phyloP scores from a whole-genome alignment of 306 rosid species.

The Canavalia ensiformis region DNA sequence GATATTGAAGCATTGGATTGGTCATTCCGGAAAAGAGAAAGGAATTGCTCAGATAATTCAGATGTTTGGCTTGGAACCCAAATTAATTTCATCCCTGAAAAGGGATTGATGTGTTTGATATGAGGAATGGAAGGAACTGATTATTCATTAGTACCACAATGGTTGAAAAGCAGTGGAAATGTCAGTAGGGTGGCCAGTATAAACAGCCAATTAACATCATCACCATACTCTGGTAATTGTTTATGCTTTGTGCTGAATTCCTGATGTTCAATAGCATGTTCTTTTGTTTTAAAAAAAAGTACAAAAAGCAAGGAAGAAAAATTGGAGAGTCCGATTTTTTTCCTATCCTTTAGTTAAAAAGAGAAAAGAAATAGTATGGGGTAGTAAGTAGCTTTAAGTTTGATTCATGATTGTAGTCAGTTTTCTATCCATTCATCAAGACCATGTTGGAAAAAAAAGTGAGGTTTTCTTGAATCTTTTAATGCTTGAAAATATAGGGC shows the following conservation, averaged over 20 bases:
- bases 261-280: slow-evolving; percentile 8
- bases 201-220: slow-evolving; percentile 42
- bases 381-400: background rate
- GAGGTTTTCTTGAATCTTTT: background rate
- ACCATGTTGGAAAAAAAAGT: background rate
- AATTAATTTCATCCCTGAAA: slow-evolving; percentile 2
- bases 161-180: slow-evolving; percentile 55
- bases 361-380: background rate
- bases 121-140: slow-evolving; percentile 49
- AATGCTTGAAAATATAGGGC: background rate
- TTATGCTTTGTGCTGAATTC: background rate
- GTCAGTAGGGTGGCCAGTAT: slow-evolving; percentile 13
- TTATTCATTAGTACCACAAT: slow-evolving; percentile 48
- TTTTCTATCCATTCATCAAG: background rate
- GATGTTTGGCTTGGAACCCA: slow-evolving; percentile 5
- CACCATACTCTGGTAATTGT: slow-evolving; percentile 38
- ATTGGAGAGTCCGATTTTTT: background rate
- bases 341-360: background rate
- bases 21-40: slow-evolving; percentile 23
- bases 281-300: background rate
- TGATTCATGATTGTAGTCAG: background rate
- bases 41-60: slow-evolving; percentile 5
- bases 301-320: background rate
- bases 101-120: slow-evolving; percentile 28
- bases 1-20: background rate